phyloP scores from a whole-genome alignment of 1,139 yeast species.

The Komagataea norvegica region DNA sequence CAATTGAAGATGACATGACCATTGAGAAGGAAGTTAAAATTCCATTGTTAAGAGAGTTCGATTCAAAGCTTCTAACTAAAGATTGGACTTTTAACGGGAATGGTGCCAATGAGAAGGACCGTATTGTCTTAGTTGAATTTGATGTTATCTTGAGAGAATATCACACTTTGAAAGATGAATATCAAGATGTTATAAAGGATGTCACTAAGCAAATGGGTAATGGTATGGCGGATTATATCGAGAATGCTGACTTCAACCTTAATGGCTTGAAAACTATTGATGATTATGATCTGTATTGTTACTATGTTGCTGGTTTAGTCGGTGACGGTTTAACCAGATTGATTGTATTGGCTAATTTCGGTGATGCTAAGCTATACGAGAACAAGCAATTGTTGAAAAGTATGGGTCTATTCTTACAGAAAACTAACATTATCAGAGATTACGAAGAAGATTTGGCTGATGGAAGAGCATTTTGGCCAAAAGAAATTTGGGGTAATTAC shows the following conservation, averaged over 20 bases:
- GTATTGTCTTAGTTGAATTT: conserved; percentile 74
- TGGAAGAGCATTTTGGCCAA: conserved; percentile 95
- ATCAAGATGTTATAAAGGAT: conserved; percentile 72
- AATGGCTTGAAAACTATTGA: conserved; percentile 72
- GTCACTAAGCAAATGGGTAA: conserved; percentile 86
- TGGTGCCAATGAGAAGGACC: conserved; percentile 75
- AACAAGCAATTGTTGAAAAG: conserved; percentile 62
- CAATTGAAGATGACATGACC: conserved; percentile 96
- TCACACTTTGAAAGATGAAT: conserved; percentile 67
- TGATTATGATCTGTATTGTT: conserved; percentile 90
- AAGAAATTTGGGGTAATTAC: conserved; percentile 85
- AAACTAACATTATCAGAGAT: conserved; percentile 93
- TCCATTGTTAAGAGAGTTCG: conserved; percentile 68
- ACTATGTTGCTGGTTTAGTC: conserved; percentile 95
- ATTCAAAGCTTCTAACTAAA: conserved; percentile 51
- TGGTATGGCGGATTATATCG: conserved; percentile 95
- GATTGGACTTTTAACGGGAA: conserved; percentile 82
- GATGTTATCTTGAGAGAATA: conserved; percentile 64
- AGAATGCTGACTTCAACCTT: conserved; percentile 70
- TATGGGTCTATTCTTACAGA: conserved; percentile 94
- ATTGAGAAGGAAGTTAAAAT: conserved; percentile 66
- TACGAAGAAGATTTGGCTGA: conserved; percentile 89
- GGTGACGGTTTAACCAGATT: conserved; percentile 92
- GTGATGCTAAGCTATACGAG: conserved; percentile 48
- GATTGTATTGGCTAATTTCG: conserved; percentile 64